Conservation (phyloP, 1,139 yeast species). For the Yamadazyma diospyri region DNA sequence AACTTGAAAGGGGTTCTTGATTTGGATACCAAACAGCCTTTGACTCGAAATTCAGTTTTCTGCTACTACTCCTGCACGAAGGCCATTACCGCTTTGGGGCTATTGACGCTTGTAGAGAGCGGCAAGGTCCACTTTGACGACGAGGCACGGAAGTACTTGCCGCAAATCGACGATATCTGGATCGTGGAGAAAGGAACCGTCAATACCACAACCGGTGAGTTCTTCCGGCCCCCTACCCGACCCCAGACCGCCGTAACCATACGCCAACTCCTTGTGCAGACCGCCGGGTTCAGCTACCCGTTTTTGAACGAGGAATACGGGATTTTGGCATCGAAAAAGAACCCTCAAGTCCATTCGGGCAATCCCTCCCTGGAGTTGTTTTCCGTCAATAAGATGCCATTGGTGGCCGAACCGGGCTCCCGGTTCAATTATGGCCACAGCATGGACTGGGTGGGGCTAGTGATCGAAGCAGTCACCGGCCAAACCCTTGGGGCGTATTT, state of each 20-base stretch:
- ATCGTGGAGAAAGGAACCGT: constrained; percentile 35
- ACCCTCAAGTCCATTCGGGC: constrained; percentile 9
- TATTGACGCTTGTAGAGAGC: constrained; percentile 43
- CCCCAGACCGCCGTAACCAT: constrained; percentile 42
- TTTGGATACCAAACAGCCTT: constrained; percentile 19
- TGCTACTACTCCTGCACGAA: constrained; percentile 49
- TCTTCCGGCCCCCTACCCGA: constrained; percentile 23
- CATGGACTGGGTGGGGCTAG: constrained; percentile 52
- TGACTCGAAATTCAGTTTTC: constrained; percentile 26
- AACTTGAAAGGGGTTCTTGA: constrained; percentile 23
- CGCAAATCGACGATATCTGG: constrained; percentile 39
- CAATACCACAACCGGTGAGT: constrained; percentile 32
- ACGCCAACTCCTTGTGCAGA: constrained; percentile 48
- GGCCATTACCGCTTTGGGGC: constrained; percentile 44
- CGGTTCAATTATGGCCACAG: constrained; percentile 50
- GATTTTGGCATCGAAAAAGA: constrained; percentile 9
- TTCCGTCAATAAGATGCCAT: constrained; percentile 32
- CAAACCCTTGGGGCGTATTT: constrained; percentile 39
- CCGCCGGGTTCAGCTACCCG: constrained; percentile 49
- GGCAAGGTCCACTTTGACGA: constrained; percentile 42
- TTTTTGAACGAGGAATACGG: constrained; percentile 26
- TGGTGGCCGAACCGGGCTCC: constrained; percentile 52
- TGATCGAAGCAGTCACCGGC: constrained; percentile 44
- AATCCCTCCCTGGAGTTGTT: constrained; percentile 26
- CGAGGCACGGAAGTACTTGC: constrained; percentile 36